phyloP scores from a whole-genome alignment of 108 stramenopile species.

The Nitzschia putrida region DNA sequence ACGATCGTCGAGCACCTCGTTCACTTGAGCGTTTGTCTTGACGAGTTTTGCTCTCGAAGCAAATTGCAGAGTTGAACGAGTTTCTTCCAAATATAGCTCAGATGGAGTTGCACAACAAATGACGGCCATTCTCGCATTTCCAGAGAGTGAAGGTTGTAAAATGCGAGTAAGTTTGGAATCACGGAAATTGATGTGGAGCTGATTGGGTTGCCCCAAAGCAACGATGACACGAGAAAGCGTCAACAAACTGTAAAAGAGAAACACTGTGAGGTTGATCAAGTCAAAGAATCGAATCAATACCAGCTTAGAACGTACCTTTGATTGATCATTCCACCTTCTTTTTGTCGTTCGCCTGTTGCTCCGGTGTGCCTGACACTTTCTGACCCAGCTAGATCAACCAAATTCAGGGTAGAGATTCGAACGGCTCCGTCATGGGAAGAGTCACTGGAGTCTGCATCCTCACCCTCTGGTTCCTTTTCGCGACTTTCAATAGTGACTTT shows the following conservation, averaged over 20 bases:
- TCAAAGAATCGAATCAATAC: not conserved
- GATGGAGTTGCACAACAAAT: constrained; percentile 95
- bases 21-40: constrained; percentile 98
- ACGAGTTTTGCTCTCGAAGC: constrained; percentile 99
- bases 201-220: constrained; percentile 93
- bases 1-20: constrained; percentile 85
- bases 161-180: constrained; percentile 99
- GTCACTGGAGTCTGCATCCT: constrained; percentile 20
- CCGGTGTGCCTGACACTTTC: constrained; percentile 92
- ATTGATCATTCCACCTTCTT: constrained; percentile 99
- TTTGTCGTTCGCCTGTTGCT: constrained; percentile 93
- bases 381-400: constrained; percentile 90
- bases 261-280: not conserved
- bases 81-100: constrained; percentile 98
- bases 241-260: constrained; percentile 77
- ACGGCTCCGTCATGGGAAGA: constrained; percentile 59
- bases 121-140: constrained; percentile 79
- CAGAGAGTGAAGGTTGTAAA: constrained; percentile 93
- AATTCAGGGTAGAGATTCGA: constrained; percentile 80
- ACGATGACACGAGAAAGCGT: constrained; percentile 98
- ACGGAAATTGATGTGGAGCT: constrained; percentile 96
- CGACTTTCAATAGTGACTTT: constrained; percentile 92
- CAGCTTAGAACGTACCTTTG: constrained; percentile 48
- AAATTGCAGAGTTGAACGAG: constrained; percentile 95
- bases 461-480: constrained; percentile 33